Evolutionary conservation across 106 monocot species (phyloP).

Genomic region (Dendrobium nobile): DNA sequence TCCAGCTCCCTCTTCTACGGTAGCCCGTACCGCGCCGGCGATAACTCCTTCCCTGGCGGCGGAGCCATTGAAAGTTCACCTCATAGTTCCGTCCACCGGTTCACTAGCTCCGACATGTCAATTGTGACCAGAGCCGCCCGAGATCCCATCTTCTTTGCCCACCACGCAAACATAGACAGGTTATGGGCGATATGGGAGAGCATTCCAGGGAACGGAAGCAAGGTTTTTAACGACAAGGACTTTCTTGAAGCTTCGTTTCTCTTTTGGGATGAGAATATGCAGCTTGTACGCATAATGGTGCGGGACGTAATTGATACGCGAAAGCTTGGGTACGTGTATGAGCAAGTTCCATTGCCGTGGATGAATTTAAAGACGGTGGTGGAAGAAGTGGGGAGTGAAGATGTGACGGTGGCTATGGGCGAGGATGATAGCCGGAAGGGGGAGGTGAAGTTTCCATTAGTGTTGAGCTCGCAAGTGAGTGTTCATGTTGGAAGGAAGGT

Average conservation of each 20-base stretch:
- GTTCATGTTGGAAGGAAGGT: neutral
- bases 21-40: neutral
- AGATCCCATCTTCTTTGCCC: conserved; percentile 17
- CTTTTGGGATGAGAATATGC: conserved; percentile 4
- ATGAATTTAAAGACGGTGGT: neutral
- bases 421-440: neutral
- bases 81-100: neutral
- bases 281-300: neutral
- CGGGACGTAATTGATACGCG: neutral
- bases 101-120: conserved; percentile 7
- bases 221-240: conserved; percentile 13
- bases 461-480: neutral
- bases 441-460: neutral
- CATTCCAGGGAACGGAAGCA: neutral
- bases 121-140: neutral
- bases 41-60: neutral
- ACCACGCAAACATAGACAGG: conserved; percentile 20
- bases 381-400: neutral
- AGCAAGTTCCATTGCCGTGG: neutral
- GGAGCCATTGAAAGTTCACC: neutral
- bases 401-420: neutral
- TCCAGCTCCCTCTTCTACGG: neutral
- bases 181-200: conserved; percentile 10
- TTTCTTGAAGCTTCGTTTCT: conserved; percentile 11
- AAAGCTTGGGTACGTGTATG: neutral